Evolutionary conservation across 257 asterid genomes (phyloP).

Genomic region (Jaltomata sinuosa): DNA sequence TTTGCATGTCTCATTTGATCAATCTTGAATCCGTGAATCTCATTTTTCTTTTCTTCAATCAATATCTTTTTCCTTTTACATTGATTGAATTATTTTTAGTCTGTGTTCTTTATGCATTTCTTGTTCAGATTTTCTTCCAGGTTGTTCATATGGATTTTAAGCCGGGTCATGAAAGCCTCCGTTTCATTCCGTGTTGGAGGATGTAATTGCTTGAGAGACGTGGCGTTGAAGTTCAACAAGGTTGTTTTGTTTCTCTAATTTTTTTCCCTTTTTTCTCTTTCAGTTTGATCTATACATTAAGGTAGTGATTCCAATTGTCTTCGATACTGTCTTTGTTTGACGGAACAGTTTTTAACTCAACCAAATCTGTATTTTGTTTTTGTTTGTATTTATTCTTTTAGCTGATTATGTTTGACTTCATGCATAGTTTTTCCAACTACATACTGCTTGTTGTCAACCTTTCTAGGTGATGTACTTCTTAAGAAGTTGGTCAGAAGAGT

Average conservation of each 20-base stretch:
- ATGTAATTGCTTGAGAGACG: constrained; percentile 90
- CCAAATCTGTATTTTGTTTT: neutral
- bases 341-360: neutral
- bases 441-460: neutral
- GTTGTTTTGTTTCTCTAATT: constrained; percentile 12
- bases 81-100: neutral
- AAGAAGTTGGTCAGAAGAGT: neutral
- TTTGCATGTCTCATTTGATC: neutral
- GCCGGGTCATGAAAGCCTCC: constrained; percentile 74
- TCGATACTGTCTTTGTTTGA: neutral
- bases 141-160: constrained; percentile 68
- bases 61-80: neutral
- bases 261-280: neutral
- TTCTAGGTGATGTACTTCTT: neutral
- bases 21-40: neutral
- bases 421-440: neutral
- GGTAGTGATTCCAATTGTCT: neutral
- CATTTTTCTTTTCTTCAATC: neutral
- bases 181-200: constrained; percentile 79
- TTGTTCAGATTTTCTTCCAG: constrained; percentile 79
- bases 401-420: neutral
- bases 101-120: constrained; percentile 15
- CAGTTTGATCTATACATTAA: neutral
- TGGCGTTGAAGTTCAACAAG: constrained; percentile 77
- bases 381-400: neutral